Conservation (phyloP, 805 yeast genomes). For the Myxozyma mucilagina region DNA sequence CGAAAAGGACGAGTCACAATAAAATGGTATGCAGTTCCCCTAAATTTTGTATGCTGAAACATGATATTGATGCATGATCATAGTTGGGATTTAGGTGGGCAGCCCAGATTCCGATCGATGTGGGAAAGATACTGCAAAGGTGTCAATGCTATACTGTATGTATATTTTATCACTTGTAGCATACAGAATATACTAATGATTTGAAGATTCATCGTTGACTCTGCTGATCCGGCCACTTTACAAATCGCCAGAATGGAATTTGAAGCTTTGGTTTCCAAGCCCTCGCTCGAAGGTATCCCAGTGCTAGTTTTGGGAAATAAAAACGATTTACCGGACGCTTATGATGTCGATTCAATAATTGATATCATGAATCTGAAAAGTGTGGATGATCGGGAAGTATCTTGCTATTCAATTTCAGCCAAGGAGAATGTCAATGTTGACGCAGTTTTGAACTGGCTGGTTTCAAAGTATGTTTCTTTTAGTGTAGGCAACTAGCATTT, state of each 20-base stretch:
- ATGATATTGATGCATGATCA: not conserved
- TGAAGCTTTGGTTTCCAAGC: constrained; percentile 37
- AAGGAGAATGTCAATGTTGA: constrained; percentile 41
- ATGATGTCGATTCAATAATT: constrained; percentile 40
- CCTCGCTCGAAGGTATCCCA: constrained; percentile 40
- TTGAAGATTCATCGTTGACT: constrained; percentile 42
- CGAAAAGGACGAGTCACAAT: constrained; percentile 41
- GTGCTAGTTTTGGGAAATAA: constrained; percentile 42
- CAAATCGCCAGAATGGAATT: constrained; percentile 40
- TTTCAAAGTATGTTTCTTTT: constrained; percentile 32
- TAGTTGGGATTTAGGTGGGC: constrained; percentile 46
- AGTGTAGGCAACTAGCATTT: not conserved
- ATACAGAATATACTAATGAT: no score
- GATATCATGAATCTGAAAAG: constrained; percentile 38
- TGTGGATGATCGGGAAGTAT: constrained; percentile 40
- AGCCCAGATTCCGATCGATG: constrained; percentile 44
- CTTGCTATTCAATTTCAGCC: constrained; percentile 43
- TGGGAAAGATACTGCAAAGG: constrained; percentile 46
- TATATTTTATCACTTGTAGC: not conserved
- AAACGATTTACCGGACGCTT: constrained; percentile 40
- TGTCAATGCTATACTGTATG: constrained; percentile 40
- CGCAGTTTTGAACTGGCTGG: constrained; percentile 42
- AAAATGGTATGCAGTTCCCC: constrained; percentile 37
- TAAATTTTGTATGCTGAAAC: not conserved
- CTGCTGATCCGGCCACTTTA: constrained; percentile 40